Conservation (phyloP, 495 filamentous ascomycete species). For the Penicillium paxilli region DNA sequence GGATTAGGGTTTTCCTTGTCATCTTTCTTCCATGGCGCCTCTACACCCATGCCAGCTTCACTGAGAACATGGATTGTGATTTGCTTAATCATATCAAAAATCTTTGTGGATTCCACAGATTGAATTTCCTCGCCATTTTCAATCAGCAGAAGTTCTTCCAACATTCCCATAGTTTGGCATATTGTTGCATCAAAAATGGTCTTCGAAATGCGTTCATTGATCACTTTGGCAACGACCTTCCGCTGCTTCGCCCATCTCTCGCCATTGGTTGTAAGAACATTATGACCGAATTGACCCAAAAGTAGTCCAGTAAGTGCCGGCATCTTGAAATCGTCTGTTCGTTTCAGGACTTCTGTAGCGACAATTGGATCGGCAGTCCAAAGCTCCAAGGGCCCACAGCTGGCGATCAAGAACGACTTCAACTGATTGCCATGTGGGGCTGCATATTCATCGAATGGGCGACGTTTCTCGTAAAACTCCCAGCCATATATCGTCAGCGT, state of each 20-base stretch:
- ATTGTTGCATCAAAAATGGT: not conserved
- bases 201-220: not conserved
- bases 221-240: not conserved
- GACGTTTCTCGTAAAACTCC: not conserved
- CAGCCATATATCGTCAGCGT: conserved; percentile 1
- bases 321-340: not conserved
- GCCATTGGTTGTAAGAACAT: conserved; percentile 1
- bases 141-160: not conserved
- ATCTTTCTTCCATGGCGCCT: not conserved
- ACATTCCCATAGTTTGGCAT: not conserved
- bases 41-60: not conserved
- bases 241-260: not conserved
- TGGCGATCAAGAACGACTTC: not conserved
- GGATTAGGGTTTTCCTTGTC: not conserved
- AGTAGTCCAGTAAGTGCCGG: not conserved
- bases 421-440: not conserved
- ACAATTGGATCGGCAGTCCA: not conserved
- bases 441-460: conserved; percentile 1
- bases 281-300: not conserved
- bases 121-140: not conserved
- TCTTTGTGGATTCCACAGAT: not conserved
- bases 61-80: conserved; percentile 1
- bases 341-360: not conserved
- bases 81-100: conserved; percentile 1
- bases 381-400: not conserved